Base-by-base conservation (phyloP, 139 green algal genomes). In the Picochlorum sp. region DNA sequence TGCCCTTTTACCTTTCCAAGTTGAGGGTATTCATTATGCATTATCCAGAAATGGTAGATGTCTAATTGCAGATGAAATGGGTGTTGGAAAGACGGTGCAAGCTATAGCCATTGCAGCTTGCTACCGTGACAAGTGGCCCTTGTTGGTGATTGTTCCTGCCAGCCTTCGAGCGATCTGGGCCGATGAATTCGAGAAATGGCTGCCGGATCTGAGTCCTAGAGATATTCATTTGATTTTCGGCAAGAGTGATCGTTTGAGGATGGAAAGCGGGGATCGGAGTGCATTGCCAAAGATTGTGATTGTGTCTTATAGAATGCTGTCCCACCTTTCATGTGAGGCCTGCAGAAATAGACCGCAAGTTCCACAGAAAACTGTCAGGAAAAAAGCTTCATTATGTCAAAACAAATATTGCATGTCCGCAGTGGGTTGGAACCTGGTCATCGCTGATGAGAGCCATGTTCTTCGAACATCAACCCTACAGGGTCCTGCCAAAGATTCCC, bases 1-100 rank as follows among this genome's bases (percentile, higher is more conserved):
- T 2, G 81, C 81, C 4, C 63, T 84, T 60, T 65, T 85, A 60
- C 78, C 74, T 23, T 83, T 83, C 63, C 81, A 90, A 72, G 59
- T 21, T 9, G 69, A 86, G 31, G 90, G 88, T 6, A 87, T 97
- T 62, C 66, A 50, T 21, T 97, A 86, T 75, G 89, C 74, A 3
- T 73, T 98, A 56, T 14, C 47, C 24, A 74, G 82, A 18, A 20
- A 61, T 2, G 92, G 92, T 4, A 73, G 90, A 0, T 75, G 69
- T 44, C 71, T 98, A 4, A 84, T 98, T n/a, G 92, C 81, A 4
- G 92, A 98, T 57, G 92, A 97, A 75, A 95, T 95, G 87, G 90
- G 90, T 0, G 84, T 96, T 37, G 90, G 90, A 55, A 96, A 96
- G 73, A 95, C 89, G 6, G 76, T 96, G 62, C 88, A 95, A 66